These are phyloP conservation scores for Starmerella kuoi DNA, from an alignment of 805 yeast species.

Conservation along the genomic window DNA sequence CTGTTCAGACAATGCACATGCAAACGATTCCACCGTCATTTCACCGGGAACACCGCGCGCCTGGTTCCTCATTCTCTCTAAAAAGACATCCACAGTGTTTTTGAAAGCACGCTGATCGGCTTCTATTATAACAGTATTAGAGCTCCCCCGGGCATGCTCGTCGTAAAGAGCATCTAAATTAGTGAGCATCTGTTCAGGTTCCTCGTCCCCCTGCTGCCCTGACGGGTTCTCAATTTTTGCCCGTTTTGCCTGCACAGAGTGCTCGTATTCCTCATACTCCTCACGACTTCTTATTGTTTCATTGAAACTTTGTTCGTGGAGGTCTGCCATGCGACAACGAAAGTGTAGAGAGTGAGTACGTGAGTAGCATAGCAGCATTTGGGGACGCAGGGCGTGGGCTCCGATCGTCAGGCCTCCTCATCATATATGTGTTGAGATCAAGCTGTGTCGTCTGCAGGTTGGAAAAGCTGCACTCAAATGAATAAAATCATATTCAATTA, in stretches of 20 bases:
- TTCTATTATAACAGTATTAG: constrained; percentile 4
- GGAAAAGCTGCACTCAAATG: no score
- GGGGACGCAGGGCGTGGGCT: no score
- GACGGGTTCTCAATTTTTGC: background rate
- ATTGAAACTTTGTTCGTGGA: no score
- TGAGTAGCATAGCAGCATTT: no score
- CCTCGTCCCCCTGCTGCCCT: background rate
- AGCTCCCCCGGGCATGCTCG: constrained; percentile 1
- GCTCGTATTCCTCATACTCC: constrained; percentile 3
- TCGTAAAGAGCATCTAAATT: constrained; percentile 6
- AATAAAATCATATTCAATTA: no score
- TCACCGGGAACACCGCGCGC: constrained; percentile 7
- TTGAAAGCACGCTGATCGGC: constrained; percentile 13
- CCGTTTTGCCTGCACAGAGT: background rate
- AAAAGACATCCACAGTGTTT: background rate
- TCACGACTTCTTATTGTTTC: constrained; percentile 5
- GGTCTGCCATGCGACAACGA: no score
- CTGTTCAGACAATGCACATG: background rate
- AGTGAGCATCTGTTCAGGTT: background rate
- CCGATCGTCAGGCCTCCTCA: no score
- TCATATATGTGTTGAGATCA: no score
- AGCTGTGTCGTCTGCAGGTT: no score
- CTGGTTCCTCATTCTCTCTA: constrained; percentile 6
- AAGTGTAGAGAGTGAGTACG: no score
- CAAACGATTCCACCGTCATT: constrained; percentile 1